These are phyloP conservation scores for Fusarium domesticum DNA, from an alignment of 2,329 filamentous ascomycete species.

Conservation along the genomic window DNA sequence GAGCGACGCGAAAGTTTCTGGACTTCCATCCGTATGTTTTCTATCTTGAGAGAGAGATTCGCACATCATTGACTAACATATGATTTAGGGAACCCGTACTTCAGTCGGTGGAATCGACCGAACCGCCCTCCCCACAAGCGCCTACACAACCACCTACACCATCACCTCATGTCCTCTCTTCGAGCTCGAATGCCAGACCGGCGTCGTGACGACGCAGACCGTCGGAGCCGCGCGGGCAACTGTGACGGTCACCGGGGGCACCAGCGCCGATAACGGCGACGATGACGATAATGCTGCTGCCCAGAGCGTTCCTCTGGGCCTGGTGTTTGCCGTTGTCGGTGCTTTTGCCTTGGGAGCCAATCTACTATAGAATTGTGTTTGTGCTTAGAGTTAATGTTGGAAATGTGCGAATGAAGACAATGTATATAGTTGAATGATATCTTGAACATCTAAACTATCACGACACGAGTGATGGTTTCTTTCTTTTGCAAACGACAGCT, in stretches of 20 bases:
- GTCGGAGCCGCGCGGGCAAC: slow-evolving; percentile 13
- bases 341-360: slow-evolving; percentile 25
- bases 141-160: slow-evolving; percentile 29
- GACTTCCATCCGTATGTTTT: slow-evolving; percentile 6
- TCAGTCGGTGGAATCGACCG: slow-evolving; percentile 3
- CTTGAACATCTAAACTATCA: slow-evolving; percentile 13
- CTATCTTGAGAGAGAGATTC: too few relatives aligned
- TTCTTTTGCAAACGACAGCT: too few relatives aligned
- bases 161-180: slow-evolving; percentile 28
- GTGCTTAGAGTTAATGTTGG: background rate
- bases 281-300: slow-evolving; percentile 18
- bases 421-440: slow-evolving; percentile 18
- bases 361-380: slow-evolving; percentile 18
- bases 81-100: slow-evolving; percentile 4
- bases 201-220: slow-evolving; percentile 28
- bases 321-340: slow-evolving; percentile 18
- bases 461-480: background rate
- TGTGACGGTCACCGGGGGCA: slow-evolving; percentile 22
- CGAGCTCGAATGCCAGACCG: slow-evolving; percentile 23
- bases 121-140: slow-evolving; percentile 11
- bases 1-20: slow-evolving; percentile 23
- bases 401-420: background rate
- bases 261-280: slow-evolving; percentile 10
- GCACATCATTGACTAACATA: slow-evolving; percentile 1
- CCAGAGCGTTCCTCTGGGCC: slow-evolving; percentile 14